A percentile compares a stretch with the other conserved stretches of the same genome.
phyloP scores from a whole-genome alignment of 805 yeast species.

The Yamadazyma tumulicola region DNA sequence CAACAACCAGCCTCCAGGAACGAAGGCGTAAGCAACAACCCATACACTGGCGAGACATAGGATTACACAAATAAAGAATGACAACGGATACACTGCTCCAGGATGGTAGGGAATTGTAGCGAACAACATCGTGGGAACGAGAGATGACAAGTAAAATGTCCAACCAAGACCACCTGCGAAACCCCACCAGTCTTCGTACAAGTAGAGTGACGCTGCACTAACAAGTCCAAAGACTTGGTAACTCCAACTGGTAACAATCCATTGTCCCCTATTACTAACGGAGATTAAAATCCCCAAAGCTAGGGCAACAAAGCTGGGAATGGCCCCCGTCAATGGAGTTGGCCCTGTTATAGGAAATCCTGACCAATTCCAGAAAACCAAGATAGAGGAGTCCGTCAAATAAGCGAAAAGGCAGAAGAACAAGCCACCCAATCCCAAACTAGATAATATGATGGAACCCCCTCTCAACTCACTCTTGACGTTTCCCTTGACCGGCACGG shows the following conservation, averaged over 20 bases:
- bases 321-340: conserved; percentile 81
- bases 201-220: conserved; percentile 51
- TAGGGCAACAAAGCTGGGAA: conserved; percentile 58
- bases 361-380: conserved; percentile 95
- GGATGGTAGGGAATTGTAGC: conserved; percentile 54
- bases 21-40: conserved; percentile 98
- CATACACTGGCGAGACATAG: conserved; percentile 83
- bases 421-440: conserved; percentile 73
- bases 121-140: conserved; percentile 59
- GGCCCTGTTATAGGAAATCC: conserved; percentile 90
- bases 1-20: conserved; percentile 85
- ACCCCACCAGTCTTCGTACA: conserved; percentile 65
- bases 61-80: conserved; percentile 48
- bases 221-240: conserved; percentile 41
- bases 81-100: conserved; percentile 48
- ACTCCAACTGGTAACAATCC: conserved; percentile 23
- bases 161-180: conserved; percentile 67
- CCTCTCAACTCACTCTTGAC: conserved; percentile 12
- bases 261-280: conserved; percentile 20
- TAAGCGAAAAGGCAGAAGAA: conserved; percentile 70
- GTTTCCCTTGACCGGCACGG: conserved; percentile 9
- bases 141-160: conserved; percentile 57
- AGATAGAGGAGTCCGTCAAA: conserved; percentile 78
- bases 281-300: conserved; percentile 45
- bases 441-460: conserved; percentile 49